Conservation (phyloP, 768 basidiomycete species). For the Amanita brunnescens region DNA sequence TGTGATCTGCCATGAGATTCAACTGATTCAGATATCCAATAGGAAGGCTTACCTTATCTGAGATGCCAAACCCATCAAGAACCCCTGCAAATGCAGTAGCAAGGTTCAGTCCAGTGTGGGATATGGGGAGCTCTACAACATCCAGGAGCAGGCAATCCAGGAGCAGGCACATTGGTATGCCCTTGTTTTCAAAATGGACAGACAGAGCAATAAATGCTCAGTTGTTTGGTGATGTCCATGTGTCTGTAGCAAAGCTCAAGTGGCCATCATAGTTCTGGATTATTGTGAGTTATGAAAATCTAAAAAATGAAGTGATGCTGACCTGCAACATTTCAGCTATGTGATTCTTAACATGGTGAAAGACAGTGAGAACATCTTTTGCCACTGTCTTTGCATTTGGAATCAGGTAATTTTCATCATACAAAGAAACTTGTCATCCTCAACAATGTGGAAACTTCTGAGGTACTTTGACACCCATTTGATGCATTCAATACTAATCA, state of each 20-base stretch:
- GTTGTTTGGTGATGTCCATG: constrained; percentile 17
- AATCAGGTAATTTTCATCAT: constrained; percentile 9
- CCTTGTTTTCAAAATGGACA: constrained; percentile 25
- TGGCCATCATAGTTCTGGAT: constrained; percentile 8
- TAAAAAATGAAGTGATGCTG: background rate
- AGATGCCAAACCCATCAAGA: constrained; percentile 25
- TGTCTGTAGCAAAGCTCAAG: constrained; percentile 19
- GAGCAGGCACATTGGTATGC: constrained; percentile 17
- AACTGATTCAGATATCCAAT: background rate
- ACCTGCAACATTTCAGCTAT: constrained; percentile 3
- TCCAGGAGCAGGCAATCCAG: constrained; percentile 33
- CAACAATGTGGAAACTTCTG: constrained; percentile 12
- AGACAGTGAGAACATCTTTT: constrained; percentile 3
- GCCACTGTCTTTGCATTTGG: constrained; percentile 9
- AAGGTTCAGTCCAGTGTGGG: constrained; percentile 26
- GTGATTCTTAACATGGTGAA: background rate
- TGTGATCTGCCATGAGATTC: background rate
- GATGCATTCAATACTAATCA: constrained; percentile 21
- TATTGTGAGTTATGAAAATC: constrained; percentile 5
- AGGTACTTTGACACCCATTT: constrained; percentile 12
- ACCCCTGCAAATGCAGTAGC: constrained; percentile 23
- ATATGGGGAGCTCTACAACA: constrained; percentile 26
- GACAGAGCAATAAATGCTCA: constrained; percentile 20
- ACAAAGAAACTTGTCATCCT: constrained; percentile 10
- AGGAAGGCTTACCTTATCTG: constrained; percentile 19